Conservation (phyloP, 208 protist species). For the Trypanosoma scelopori region DNA sequence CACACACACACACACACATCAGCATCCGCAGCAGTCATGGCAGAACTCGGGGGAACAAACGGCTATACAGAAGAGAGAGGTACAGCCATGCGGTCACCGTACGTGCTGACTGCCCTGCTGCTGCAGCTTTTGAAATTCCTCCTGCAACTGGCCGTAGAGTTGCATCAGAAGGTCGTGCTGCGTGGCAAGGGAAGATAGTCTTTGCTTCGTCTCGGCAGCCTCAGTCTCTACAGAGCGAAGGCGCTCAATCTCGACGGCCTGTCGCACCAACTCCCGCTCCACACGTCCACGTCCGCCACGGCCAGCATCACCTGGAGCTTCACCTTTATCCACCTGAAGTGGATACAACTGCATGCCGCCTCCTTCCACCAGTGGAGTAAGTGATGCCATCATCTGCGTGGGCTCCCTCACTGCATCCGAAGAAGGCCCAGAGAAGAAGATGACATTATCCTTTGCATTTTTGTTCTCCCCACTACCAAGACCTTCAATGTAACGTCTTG, state of each 20-base stretch:
- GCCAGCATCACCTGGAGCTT: not conserved
- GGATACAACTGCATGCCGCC: not conserved
- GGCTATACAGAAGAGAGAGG: no score
- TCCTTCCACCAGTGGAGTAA: not conserved
- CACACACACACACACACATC: no score
- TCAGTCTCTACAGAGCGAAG: slow-evolving; percentile 40
- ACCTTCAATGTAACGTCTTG: slow-evolving; percentile 7
- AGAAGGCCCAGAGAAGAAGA: slow-evolving; percentile 5
- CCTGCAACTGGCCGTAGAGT: slow-evolving; percentile 78
- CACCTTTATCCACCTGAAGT: slow-evolving; percentile 10
- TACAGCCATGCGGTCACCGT: no score
- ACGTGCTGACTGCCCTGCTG: not conserved
- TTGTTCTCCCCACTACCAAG: not conserved
- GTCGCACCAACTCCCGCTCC: slow-evolving; percentile 70
- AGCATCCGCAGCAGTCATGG: no score
- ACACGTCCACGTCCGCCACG: slow-evolving; percentile 33
- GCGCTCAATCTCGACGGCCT: slow-evolving; percentile 72
- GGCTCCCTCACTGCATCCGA: not conserved
- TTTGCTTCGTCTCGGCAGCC: slow-evolving; percentile 26
- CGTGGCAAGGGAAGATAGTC: slow-evolving; percentile 37
- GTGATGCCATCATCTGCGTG: not conserved
- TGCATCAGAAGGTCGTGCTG: slow-evolving; percentile 77
- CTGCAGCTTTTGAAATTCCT: slow-evolving; percentile 35
- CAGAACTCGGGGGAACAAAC: no score
- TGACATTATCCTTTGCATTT: slow-evolving; percentile 8